Base-by-base conservation (phyloP, 176 grass and related monocot species). In the Triticum dicoccoides region DNA sequence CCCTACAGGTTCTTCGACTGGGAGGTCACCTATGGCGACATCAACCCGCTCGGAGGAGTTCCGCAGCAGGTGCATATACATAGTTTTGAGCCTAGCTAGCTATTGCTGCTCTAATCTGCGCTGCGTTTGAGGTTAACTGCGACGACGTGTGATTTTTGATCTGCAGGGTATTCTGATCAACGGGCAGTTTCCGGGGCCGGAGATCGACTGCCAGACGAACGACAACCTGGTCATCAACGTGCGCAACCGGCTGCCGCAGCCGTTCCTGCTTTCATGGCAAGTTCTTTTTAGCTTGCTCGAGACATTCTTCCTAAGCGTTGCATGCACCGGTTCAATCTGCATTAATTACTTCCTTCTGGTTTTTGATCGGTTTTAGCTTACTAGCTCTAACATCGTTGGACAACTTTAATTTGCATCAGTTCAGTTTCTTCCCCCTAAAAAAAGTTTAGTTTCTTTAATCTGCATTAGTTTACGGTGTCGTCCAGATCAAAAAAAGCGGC, bases 201-300 rank as follows among this genome's bases (percentile, higher is more conserved):
- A 91, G 52, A 95, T 98, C 42, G 77, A 90, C 11, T 93, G 86
- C 17, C 78, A 88, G 33, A 98, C 95, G 6, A 91, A 98, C 1
- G 89, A 93, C 21, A 98, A 98, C 5, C 11, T 98, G 15, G 76
- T 98, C 11, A 78, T 95, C 64, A 98, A 93, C 9, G 95, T 95
- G 9, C 74, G 49, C 85, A 98, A 93, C 78, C 71, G 70, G 21
- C 41, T 93, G 87, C 32, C 86, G 9, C 91, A 95, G 68, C 89
- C 91, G 3, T 92, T 98, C 83, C 86, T 98, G 13, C 74, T 98
- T 27, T 93, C 95, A 92, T 98, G 93, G 95, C 76, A 89, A 80
- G 85, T 78, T 20, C 3, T 23, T 21, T 25, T 0, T 20, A 47
- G 24, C 13, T 54, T 33, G 56, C 24, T 11, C 42, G 0, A 35